Conservation (phyloP, 371 early-diverging fungal genomes). For the Batrachochytrium dendrobatidis region DNA sequence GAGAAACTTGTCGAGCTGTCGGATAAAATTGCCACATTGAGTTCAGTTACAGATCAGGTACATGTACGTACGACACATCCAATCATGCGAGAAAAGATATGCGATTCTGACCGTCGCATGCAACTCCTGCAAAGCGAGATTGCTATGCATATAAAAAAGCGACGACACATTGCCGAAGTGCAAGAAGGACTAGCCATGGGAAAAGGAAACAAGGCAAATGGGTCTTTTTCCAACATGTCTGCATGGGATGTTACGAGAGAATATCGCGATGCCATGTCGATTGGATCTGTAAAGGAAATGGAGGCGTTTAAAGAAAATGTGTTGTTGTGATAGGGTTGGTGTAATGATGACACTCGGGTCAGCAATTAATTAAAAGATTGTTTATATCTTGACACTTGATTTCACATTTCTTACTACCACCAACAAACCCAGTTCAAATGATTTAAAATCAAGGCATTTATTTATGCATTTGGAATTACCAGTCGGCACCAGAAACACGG, state of each 20-base stretch:
- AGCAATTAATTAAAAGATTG: no score
- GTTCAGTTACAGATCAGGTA: no score
- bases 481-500: constrained; percentile 62
- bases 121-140: constrained; percentile 1
- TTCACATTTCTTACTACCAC: no score
- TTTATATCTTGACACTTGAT: no score
- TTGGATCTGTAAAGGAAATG: neutral
- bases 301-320: neutral
- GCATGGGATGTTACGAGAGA: constrained; percentile 12
- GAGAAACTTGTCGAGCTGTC: no score
- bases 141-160: neutral
- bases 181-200: neutral
- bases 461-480: no score
- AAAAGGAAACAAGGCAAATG: neutral
- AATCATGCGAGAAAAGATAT: neutral
- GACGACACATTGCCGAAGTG: neutral
- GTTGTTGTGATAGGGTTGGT: no score
- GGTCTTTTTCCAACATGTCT: neutral
- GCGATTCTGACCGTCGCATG: neutral
- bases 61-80: neutral
- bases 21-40: no score
- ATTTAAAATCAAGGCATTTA: no score
- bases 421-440: no score
- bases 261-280: constrained; percentile 8
- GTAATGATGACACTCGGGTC: no score